These are phyloP conservation scores for Phoma sp. DNA, from an alignment of 2,329 filamentous ascomycete genomes.

Conservation along the genomic window DNA sequence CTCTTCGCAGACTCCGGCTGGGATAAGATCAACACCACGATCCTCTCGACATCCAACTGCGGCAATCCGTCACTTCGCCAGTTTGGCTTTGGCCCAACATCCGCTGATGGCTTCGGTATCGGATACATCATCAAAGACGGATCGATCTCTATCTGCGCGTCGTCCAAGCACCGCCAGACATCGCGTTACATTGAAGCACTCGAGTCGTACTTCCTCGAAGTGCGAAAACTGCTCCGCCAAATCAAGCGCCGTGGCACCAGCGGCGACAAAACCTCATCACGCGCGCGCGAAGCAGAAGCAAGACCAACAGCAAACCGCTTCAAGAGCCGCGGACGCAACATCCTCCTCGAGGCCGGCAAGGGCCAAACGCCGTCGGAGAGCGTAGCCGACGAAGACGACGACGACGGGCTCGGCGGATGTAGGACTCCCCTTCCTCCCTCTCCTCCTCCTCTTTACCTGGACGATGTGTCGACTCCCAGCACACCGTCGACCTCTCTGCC, in stretches of 20 bases:
- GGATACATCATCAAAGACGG: slow-evolving; percentile 99
- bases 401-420: slow-evolving; percentile 93
- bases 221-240: slow-evolving; percentile 81
- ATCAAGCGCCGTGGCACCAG: slow-evolving; percentile 64
- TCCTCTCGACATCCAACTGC: slow-evolving; percentile 97
- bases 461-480: slow-evolving; percentile 25
- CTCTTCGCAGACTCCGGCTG: slow-evolving; percentile 90
- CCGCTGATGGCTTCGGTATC: slow-evolving; percentile 93
- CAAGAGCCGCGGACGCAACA: slow-evolving; percentile 77
- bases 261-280: slow-evolving; percentile 61
- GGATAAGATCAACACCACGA: slow-evolving; percentile 94
- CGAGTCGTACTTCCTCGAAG: slow-evolving; percentile 89
- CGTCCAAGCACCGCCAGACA: slow-evolving; percentile 93
- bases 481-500: slow-evolving; percentile 17
- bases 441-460: slow-evolving; percentile 24
- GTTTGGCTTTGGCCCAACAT: slow-evolving; percentile 95
- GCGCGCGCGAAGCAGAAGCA: slow-evolving; percentile 69
- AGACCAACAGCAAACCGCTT: slow-evolving; percentile 57
- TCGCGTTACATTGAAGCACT: slow-evolving; percentile 87
- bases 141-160: slow-evolving; percentile 86
- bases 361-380: slow-evolving; percentile 67
- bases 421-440: slow-evolving; percentile 49
- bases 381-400: slow-evolving; percentile 76
- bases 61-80: slow-evolving; percentile 94
- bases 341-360: slow-evolving; percentile 66